Percentiles rank a stretch among this genome's conserved stretches.
phyloP scores from a whole-genome alignment of 495 filamentous ascomycete genomes.

The Hypomontagnella monticulosa region DNA sequence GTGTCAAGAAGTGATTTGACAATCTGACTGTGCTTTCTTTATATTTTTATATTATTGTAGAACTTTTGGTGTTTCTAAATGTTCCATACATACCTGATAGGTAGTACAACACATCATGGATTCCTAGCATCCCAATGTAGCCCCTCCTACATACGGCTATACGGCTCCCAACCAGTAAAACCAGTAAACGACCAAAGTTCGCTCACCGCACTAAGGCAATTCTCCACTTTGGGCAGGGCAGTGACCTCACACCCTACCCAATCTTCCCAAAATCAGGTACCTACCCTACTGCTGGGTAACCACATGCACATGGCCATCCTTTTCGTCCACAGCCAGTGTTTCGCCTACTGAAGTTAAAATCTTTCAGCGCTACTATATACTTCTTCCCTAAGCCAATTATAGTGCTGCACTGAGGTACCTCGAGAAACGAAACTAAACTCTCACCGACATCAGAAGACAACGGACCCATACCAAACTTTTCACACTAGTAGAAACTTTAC shows the following conservation, averaged over 20 bases:
- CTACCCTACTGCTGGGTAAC: slow-evolving; percentile 31
- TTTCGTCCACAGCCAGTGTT: slow-evolving; percentile 8
- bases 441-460: too few relatives aligned
- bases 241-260: slow-evolving; percentile 41
- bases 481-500: too few relatives aligned
- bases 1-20: slow-evolving; percentile 11
- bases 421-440: background rate
- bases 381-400: background rate
- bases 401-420: slow-evolving; percentile 6
- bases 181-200: background rate
- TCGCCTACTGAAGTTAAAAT: slow-evolving; percentile 11
- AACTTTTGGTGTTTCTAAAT: slow-evolving; percentile 8
- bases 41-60: too few relatives aligned
- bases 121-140: background rate
- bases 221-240: slow-evolving; percentile 37
- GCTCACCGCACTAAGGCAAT: slow-evolving; percentile 16
- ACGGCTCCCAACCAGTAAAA: too few relatives aligned
- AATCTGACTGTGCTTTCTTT: background rate
- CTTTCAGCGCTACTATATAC: slow-evolving; percentile 4
- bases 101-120: slow-evolving; percentile 11
- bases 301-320: slow-evolving; percentile 22
- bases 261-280: slow-evolving; percentile 35
- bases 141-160: background rate
- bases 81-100: slow-evolving; percentile 4
- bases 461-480: too few relatives aligned